Percentiles rank a stretch among this genome's conserved stretches.
phyloP scores from a whole-genome alignment of 139 green algal species.

The Chlorella sp. region DNA sequence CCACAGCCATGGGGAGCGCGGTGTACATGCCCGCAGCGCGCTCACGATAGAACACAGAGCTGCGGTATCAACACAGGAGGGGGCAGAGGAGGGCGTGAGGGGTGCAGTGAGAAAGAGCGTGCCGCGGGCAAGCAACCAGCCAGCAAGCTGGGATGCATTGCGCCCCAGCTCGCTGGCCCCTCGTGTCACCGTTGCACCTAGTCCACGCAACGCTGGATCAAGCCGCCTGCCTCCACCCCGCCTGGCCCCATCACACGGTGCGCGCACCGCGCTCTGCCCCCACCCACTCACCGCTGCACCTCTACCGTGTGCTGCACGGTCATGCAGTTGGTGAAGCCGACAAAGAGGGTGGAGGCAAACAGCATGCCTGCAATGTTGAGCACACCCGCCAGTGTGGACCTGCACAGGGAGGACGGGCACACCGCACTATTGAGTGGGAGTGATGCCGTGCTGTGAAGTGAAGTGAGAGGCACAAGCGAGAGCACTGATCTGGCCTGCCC shows the following conservation, averaged over 20 bases:
- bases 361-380: conserved; percentile 60
- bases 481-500: background rate
- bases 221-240: no score
- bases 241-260: no score
- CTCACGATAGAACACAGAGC: conserved; percentile 46
- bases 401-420: conserved; percentile 3
- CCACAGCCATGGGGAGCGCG: conserved; percentile 55
- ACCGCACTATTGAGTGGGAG: background rate
- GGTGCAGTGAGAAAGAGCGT: no score
- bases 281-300: conserved; percentile 9
- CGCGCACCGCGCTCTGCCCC: no score
- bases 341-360: conserved; percentile 53
- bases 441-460: no score
- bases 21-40: conserved; percentile 53
- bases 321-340: conserved; percentile 53
- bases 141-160: no score
- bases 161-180: no score
- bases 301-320: conserved; percentile 25
- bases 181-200: no score
- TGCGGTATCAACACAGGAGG: background rate
- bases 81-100: background rate
- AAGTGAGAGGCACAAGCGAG: no score
- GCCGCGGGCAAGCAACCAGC: no score
- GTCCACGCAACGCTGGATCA: no score
- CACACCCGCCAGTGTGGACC: conserved; percentile 38